These are phyloP conservation scores for Papiliotrema fonsecae DNA, from an alignment of 1,284 basidiomycete genomes.

Conservation along the genomic window DNA sequence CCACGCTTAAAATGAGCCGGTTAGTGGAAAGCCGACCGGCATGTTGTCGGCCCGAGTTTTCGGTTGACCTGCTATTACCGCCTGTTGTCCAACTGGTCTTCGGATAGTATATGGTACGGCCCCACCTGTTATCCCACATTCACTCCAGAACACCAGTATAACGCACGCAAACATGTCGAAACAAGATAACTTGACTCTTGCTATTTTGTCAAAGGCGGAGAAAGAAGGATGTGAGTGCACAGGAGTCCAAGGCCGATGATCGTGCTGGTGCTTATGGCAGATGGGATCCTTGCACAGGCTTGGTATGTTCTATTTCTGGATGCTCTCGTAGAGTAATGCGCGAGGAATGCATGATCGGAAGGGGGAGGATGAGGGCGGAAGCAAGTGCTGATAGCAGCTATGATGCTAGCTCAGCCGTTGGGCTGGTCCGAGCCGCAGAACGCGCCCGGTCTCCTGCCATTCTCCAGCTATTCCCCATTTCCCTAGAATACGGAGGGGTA, in stretches of 20 bases:
- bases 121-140: no score
- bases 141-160: background rate
- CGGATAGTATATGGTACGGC: no score
- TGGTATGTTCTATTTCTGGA: no score
- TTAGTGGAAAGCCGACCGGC: no score
- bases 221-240: constrained; percentile 36
- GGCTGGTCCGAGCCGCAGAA: constrained; percentile 44
- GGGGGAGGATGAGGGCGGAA: background rate
- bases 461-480: constrained; percentile 46
- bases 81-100: no score
- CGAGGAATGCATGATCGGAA: background rate
- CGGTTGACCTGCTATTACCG: no score
- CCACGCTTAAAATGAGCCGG: no score
- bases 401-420: constrained; percentile 40
- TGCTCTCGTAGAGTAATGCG: background rate
- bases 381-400: constrained; percentile 24
- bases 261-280: no score
- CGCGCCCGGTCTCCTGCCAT: constrained; percentile 42
- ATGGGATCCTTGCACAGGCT: constrained; percentile 40
- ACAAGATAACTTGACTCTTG: constrained; percentile 41
- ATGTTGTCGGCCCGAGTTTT: no score
- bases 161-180: constrained; percentile 23
- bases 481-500: constrained; percentile 30
- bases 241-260: background rate
- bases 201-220: constrained; percentile 44